Evolutionary conservation across 2,329 filamentous ascomycete species (phyloP), one percentile per base, ranked within the genome.

Genomic region (Lecanicillium sp.): DNA sequence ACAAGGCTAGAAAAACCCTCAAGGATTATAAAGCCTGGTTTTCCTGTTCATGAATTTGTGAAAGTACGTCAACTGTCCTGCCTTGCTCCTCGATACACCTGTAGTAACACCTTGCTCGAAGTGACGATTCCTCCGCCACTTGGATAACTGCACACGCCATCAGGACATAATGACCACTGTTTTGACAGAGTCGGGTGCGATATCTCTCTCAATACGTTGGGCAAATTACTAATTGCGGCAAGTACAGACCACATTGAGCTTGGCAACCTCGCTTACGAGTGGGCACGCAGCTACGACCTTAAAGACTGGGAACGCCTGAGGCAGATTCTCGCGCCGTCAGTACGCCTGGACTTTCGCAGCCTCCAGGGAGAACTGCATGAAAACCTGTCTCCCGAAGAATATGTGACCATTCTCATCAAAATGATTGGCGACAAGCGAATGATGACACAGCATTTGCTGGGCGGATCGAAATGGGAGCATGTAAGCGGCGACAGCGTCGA

Each of bases 281-380:
- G 77, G 77, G 76, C 74, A 41, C 76, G 80, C 54, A 79, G 73
- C 64, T 81, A 81, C 58, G 78, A 81, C 56, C 71, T 68, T 55
- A 82, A 82, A 60, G 74, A 81, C 61, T 81, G 77, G 76, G 63
- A 67, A 12, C 70, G 75, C 37, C 68, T 81, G 19, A 54, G 64
- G 47, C 73, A 70, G 46, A 75, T 72, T 63, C 78, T 84, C 47
- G 79, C 79, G 3, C 79, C 79, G 8, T 37, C 35, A 10, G 15
- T 43, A 14, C 30, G 38, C 5, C 36, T 37, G n/a, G 36, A 37
- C 29, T 37, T 30, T 14, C 36, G 28, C 28, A 20, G 28, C 28
- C 17, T 46, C 13, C 39, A 36, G n/a, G 44, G 43, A 4, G 37
- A 25, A 20, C 33, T 43, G 8, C 43, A 43, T 31, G 44, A 46